phyloP scores from a whole-genome alignment of 169 alveolate species.

The Plasmodium inui region DNA sequence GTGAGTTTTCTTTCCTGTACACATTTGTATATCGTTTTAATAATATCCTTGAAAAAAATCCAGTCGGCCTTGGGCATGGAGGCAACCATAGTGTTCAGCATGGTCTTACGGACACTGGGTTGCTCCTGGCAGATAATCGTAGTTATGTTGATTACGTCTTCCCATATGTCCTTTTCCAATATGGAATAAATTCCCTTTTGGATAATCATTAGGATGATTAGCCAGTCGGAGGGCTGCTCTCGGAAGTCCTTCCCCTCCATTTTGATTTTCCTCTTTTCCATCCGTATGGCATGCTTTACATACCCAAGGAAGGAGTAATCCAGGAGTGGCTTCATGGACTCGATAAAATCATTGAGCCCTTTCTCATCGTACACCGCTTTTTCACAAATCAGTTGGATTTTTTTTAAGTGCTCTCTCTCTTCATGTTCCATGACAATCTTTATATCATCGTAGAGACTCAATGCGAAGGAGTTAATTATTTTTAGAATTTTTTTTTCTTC shows the following conservation, averaged over 20 bases:
- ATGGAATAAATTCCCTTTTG: slow-evolving; percentile 78
- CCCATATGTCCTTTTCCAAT: slow-evolving; percentile 79
- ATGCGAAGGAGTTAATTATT: slow-evolving; percentile 72
- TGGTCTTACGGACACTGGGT: slow-evolving; percentile 77
- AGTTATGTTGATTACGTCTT: slow-evolving; percentile 76
- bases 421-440: slow-evolving; percentile 73
- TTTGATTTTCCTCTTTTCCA: slow-evolving; percentile 71
- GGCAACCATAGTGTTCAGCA: slow-evolving; percentile 76
- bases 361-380: slow-evolving; percentile 77
- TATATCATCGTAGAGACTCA: slow-evolving; percentile 79
- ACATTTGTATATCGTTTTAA: slow-evolving; percentile 71
- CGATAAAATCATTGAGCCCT: slow-evolving; percentile 77
- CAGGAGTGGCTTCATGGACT: slow-evolving; percentile 78
- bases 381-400: slow-evolving; percentile 78
- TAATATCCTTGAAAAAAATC: slow-evolving; percentile 78
- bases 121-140: slow-evolving; percentile 76
- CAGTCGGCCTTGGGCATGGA: slow-evolving; percentile 81
- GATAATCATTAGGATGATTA: slow-evolving; percentile 77
- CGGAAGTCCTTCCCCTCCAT: slow-evolving; percentile 65
- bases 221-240: slow-evolving; percentile 79
- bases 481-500: slow-evolving; percentile 65
- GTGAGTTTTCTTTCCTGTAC: slow-evolving; percentile 62
- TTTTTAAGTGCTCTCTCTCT: slow-evolving; percentile 77
- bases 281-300: slow-evolving; percentile 76
- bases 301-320: slow-evolving; percentile 80